Evolutionary conservation across 116 monocot genomes (phyloP), one percentile per base, ranked within the genome.

Genomic region (Cymodocea nodosa): DNA sequence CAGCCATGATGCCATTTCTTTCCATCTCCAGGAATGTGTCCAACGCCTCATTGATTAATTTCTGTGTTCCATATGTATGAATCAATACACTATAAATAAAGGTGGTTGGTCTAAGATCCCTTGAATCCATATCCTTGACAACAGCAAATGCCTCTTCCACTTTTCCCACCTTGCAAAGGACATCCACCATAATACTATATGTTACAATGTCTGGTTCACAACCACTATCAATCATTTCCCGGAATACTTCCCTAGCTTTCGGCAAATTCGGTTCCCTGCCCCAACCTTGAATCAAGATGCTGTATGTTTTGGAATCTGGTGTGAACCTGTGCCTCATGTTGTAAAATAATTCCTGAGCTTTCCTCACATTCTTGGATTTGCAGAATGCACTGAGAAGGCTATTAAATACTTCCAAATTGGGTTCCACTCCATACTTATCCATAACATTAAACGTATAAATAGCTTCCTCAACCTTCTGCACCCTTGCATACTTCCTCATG

Each of bases 281-380:
- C 99, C 99, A 99, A 2, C 99, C 99, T 25, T 99, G 86, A 2
- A 92, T 77, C 71, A 99, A 75, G 36, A 99, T 99, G 55, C 89
- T 92, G 56, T 77, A 99, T 11, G 84, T 92, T 69, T 92, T 92
- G 0, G 82, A 78, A 65, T 92, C 99, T 0, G 92, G 89, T 8
- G 23, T 48, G 24, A 89, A 99, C 63, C 56, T 77, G 35, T 76
- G 67, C 15, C 54, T 70, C 99, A 86, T 83, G 74, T 81, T 54
- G 34, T 92, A 81, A 15, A 99, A 99, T 58, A 99, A 52, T 73
- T 92, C 81, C 53, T 99, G 92, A 14, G 99, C 99, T 52, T 86
- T 89, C 71, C 99, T 75, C 34, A 89, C 81, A 63, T 99, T 92
- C 83, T 83, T 92, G 10, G 99, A 82, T 73, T 99, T 99, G 79